Evolutionary conservation across 2,329 filamentous ascomycete species (phyloP), one percentile per base, ranked within the genome.

Genomic region (Penicillium frequentans): DNA sequence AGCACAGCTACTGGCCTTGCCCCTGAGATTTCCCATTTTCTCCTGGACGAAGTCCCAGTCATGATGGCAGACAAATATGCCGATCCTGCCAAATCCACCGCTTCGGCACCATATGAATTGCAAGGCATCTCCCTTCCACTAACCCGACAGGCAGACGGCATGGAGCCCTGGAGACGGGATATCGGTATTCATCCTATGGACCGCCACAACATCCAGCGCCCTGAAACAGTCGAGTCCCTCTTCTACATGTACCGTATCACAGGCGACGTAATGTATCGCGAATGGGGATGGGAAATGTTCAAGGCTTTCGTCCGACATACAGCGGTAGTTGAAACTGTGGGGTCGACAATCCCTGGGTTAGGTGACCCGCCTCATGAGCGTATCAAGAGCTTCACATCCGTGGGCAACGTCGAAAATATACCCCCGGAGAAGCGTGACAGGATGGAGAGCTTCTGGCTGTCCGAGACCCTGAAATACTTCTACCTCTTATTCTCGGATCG

Each of bases 241-340:
- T 93, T 99, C 70, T 96, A 98, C 79, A 96, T 99, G 92, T 99
- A 93, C 90, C 88, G 95, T 61, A 96, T 99, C 73, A 99, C 95
- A 0, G 91, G 90, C 26, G 93, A 99, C 60, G 81, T 85, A 39
- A 88, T 86, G 63, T 99, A 99, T 75, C 86, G 95, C 26, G 87
- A 97, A 68, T 98, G 93, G 93, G 95, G 95, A 14, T 99, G 95
- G 95, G 89, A 96, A 66, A 98, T 99, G 88, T 99, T 99, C 79
- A 87, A 91, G 72, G 87, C 89, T 0, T 99, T 99, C 72, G 82
- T 93, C 75, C 88, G 91, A 68, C 84, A 96, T 75, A 96, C 91
- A 0, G 86, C 89, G 7, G 89, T 96, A 2, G 82, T 85, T 44
- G 88, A 93, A 39, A 86, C 86, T 37, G 87, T 69, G 24, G 29